Conservation (phyloP, 2,329 filamentous ascomycete genomes). For the Diaporthe helianthi region DNA sequence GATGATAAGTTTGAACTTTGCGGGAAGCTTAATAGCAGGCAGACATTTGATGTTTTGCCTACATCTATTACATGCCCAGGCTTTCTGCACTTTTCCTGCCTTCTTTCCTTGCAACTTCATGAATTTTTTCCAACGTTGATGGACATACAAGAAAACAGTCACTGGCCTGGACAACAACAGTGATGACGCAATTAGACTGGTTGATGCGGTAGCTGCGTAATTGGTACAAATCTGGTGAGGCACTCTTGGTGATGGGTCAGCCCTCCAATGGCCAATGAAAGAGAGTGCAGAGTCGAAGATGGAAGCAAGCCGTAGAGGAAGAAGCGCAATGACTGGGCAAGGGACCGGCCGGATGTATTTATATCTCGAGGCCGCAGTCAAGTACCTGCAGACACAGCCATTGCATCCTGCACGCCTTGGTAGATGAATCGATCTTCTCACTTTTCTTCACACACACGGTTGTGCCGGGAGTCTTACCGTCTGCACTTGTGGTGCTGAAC, state of each 20-base stretch:
- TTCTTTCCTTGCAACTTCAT: not conserved
- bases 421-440: too few species aligned
- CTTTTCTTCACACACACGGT: too few species aligned
- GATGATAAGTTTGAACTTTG: not conserved
- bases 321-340: not conserved
- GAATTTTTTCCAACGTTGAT: not conserved
- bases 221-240: not conserved
- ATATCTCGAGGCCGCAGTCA: not conserved
- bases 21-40: too few species aligned
- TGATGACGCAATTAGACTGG: not conserved
- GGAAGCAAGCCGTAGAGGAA: not conserved
- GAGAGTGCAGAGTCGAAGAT: too few species aligned
- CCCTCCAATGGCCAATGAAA: not conserved
- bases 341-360: not conserved
- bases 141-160: not conserved
- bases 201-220: not conserved
- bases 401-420: too few species aligned
- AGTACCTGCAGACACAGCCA: not conserved
- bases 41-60: too few species aligned
- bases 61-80: not conserved
- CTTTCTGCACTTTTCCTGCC: not conserved
- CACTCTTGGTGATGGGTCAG: not conserved
- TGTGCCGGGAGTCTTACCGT: too few species aligned
- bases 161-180: not conserved
- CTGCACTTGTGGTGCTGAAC: too few species aligned